Base-by-base conservation (phyloP, 2,329 filamentous ascomycete species). In the Alternaria atra region DNA sequence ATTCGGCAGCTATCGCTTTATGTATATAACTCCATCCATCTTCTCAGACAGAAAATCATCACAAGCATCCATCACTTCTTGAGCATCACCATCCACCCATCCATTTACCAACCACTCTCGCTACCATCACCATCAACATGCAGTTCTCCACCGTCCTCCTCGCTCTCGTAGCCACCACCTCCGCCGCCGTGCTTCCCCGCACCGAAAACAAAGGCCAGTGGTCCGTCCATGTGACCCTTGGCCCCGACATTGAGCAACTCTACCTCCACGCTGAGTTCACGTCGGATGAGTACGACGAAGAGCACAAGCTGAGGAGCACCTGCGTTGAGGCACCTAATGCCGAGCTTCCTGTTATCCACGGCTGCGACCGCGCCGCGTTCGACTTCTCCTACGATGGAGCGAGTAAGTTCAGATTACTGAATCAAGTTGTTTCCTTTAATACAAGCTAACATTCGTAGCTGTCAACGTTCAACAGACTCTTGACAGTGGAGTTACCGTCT, bases 141-240 rank as follows among this genome's bases (percentile, higher is more conserved):
- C 44, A 47, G 44, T 47, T 47, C 44, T 30, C 44, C 10, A 23
- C 44, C 27, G 44, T 30, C 27, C 44, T 47, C 44, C 27, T 47
- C 44, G 44, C 44, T 47, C 44, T 47, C 27, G 27, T 20, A 13
- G 44, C 44, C 29, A 47, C n/a, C 44, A 47, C 44, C 44, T 29
- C 44, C n/a, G 17, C 44, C 44, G n/a, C 44, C 44, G n/a, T 30
- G 2, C 27, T 47, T 27, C 27, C 30, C 15, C 44, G 27, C 29
- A 29, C n/a, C 27, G 44, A 47, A 29, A 47, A 20, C 44, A 29
- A 47, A 20, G 44, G 44, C 1, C 1, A 47, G 44, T 47, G 44
- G 44, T 30, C 12, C 25, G 43, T 46, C 43, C 7, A 46, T 8
- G 17, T 46, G 10, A 30, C 43, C 25, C 8, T 17, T 13, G 43